These are phyloP conservation scores for Diaporthe vexans DNA, from an alignment of 2,329 filamentous ascomycete genomes.

Conservation along the genomic window DNA sequence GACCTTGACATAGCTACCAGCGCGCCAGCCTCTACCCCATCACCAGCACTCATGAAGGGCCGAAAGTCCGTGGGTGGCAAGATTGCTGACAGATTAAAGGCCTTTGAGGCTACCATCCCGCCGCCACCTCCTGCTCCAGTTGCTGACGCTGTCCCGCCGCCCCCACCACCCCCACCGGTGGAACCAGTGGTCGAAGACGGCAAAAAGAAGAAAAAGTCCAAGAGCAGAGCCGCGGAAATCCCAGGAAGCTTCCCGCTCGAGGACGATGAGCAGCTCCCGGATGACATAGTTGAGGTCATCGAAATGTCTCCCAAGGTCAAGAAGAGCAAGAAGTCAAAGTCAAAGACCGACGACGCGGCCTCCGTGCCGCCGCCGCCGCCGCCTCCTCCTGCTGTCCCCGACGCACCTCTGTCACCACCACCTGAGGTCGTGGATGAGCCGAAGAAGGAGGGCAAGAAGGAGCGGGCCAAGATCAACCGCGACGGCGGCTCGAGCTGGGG, in stretches of 20 bases:
- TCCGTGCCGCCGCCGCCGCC: constrained; percentile 23
- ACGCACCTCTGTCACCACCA: constrained; percentile 63
- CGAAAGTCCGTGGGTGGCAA: constrained; percentile 66
- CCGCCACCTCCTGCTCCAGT: constrained; percentile 50
- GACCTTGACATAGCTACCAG: constrained; percentile 17
- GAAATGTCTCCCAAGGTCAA: constrained; percentile 62
- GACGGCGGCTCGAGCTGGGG: constrained; percentile 78
- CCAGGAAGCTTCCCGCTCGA: constrained; percentile 72
- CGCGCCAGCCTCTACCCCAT: constrained; percentile 27
- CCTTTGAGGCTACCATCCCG: constrained; percentile 62
- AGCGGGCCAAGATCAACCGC: constrained; percentile 82
- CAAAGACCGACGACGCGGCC: constrained; percentile 43
- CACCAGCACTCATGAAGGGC: constrained; percentile 58
- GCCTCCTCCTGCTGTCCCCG: constrained; percentile 57
- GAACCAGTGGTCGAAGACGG: constrained; percentile 49
- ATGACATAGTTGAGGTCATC: constrained; percentile 63
- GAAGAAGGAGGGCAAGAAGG: constrained; percentile 75
- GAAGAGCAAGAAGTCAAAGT: constrained; percentile 45
- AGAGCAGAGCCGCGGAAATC: constrained; percentile 56
- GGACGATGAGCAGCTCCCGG: constrained; percentile 53
- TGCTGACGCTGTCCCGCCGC: constrained; percentile 47
- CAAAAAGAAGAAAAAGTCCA: constrained; percentile 56
- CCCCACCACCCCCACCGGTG: constrained; percentile 55
- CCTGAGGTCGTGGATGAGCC: constrained; percentile 58
- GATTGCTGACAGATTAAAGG: constrained; percentile 69